Evolutionary conservation across 1,139 yeast species (phyloP), one percentile per base, ranked within the genome.

Genomic region (Candida pseudoviswanathii): DNA sequence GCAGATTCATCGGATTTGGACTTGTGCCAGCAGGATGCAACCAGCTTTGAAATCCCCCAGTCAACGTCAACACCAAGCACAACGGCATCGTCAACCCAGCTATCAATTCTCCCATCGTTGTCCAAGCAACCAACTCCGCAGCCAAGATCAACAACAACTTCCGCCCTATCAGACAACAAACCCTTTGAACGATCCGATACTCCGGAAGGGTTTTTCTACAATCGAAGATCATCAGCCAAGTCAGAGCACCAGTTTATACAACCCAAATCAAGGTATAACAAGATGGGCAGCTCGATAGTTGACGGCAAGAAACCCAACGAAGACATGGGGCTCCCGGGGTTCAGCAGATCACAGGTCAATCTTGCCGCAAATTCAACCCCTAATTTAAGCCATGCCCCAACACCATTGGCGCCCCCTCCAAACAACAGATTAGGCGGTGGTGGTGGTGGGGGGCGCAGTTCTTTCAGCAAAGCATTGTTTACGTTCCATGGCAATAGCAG

Each of bases 231-330:
- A 7, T 42, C 48, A 1, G 46, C 47, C 21, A 41, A 37, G 2
- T 37, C 43, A 5, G 49, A 51, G 4, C 46, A 38, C 36, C 53
- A 52, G 43, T 75, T 71, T 54, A 71, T 80, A 44, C 82, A 78
- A 56, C 84, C 85, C 4, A 69, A 70, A 43, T 67, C 79, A 2
- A 64, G 77, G 21, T 63, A 59, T 46, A 56, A 53, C 32, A 58
- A 61, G n/a, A 54, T 67, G 10, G 65, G 61, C 34, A 63, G 75
- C 16, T 69, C 76, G 40, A 77, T 79, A 21, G 65, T 77, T 6
- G 82, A 78, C 38, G 58, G 63, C 22, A 70, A 71, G 53, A 63
- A 63, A 31, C 57, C 53, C 5, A 58, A 57, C 33, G 71, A 68
- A 31, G 77, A 70, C 36, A 46, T 62, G 27, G 77, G 78, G 1